These are phyloP conservation scores for Aspergillus homomorphus DNA, from an alignment of 495 filamentous ascomycete genomes.

Conservation along the genomic window DNA sequence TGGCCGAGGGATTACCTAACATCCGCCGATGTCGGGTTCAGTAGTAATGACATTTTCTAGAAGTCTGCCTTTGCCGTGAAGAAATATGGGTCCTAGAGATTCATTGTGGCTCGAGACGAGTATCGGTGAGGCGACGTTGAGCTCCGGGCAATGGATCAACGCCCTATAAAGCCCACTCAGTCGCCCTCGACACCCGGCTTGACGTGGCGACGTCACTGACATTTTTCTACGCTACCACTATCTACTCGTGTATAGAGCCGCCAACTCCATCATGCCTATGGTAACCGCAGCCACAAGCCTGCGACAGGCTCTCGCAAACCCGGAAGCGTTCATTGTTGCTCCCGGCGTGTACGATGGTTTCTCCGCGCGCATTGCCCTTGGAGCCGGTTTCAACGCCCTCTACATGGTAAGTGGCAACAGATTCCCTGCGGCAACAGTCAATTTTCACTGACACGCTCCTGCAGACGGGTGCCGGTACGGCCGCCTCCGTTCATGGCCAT, in stretches of 20 bases:
- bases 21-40: slow-evolving; percentile 5
- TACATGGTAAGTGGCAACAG: slow-evolving; percentile 54
- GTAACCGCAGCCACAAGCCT: slow-evolving; percentile 30
- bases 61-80: not conserved
- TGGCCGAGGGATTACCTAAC: slow-evolving; percentile 2
- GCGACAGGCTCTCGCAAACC: slow-evolving; percentile 28
- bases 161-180: not conserved
- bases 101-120: not conserved
- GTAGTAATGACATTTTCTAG: not conserved
- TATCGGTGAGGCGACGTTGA: not conserved
- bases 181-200: not conserved
- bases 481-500: slow-evolving; percentile 62
- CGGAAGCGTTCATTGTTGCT: slow-evolving; percentile 28
- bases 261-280: slow-evolving; percentile 27
- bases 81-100: not conserved
- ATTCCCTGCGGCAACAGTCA: not conserved
- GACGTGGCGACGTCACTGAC: not conserved
- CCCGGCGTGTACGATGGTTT: slow-evolving; percentile 72
- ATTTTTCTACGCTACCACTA: not conserved
- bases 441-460: slow-evolving; percentile 7
- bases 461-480: slow-evolving; percentile 65
- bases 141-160: not conserved
- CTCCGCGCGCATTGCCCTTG: slow-evolving; percentile 61
- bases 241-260: not conserved
- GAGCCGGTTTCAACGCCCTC: slow-evolving; percentile 58